Base-by-base conservation (phyloP, 2,329 filamentous ascomycete genomes). In the Cordyceps cateniannulata region DNA sequence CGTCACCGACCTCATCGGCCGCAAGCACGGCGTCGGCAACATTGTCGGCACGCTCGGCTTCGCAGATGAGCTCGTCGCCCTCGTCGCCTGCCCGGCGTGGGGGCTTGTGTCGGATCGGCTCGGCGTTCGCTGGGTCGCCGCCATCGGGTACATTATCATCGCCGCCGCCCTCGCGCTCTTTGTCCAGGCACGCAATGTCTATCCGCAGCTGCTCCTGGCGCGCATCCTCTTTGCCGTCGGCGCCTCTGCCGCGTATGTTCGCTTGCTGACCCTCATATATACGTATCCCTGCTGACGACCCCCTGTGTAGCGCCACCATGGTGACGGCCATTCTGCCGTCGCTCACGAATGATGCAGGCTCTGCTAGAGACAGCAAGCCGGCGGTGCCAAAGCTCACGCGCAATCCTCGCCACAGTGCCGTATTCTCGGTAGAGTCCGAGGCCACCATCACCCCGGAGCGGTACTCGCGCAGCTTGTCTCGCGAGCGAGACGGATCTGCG, bases 281-380 rank as follows among this genome's bases (percentile, higher is more conserved):
- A 12, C 38, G 7, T 18, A 9, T 42, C 14, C 16, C 25, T 24
- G 7, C 25, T 35, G 10, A 35, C 22, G 2, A 14, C n/a, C n/a
- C n/a, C 24, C 10, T 27, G 3, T 63, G 12, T 60, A 85, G 83
- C 5, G 83, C 92, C 16, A 98, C 95, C 1, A 99, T 99, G 95
- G 95, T 99, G 22, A 98, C 95, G 9, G 95, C 95, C 3, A 91
- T 96, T 50, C 80, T 99, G 25, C 95, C 95, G 1, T 87, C 83
- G 12, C 75, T 88, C 65, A 86, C 85, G 5, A 81, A 82, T 64
- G 82, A 84, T 35, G 75, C 70, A 44, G 70, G 69, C 44, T 65
- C 68, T 1, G 65, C 61, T 44, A 69, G 66, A 62, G 63, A 69
- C 66, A 60, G 67, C 3, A 65, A 62, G 3, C 63, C 65, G 20